phyloP scores from a whole-genome alignment of 192 early-diverging fungal species.

The Phlyctochytrium planicorne region DNA sequence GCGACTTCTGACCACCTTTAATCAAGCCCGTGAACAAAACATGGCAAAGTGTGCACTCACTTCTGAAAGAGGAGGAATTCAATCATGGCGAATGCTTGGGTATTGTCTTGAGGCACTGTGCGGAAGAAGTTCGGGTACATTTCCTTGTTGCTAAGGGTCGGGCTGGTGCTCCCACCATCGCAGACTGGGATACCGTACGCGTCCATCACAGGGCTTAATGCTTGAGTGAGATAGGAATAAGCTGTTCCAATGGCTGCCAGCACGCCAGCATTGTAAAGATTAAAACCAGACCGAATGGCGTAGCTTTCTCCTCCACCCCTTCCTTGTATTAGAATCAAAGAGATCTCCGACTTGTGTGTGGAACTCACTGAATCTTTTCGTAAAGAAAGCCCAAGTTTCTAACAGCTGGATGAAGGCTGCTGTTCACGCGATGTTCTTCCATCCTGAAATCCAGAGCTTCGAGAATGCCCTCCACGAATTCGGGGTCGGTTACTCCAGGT shows the following conservation, averaged over 20 bases:
- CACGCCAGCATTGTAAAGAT: not conserved
- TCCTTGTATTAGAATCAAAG: not conserved
- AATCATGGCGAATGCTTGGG: constrained; percentile 25
- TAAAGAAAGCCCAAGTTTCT: not conserved
- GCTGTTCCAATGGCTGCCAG: constrained; percentile 22
- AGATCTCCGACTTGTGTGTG: not conserved
- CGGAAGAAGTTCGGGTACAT: constrained; percentile 43
- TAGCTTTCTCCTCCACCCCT: not conserved
- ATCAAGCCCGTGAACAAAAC: not conserved
- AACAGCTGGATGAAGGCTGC: not conserved
- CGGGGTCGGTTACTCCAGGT: not conserved
- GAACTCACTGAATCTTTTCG: not conserved
- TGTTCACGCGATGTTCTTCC: not conserved
- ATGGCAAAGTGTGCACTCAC: no score
- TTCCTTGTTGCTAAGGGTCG: constrained; percentile 21
- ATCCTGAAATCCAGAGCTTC: not conserved
- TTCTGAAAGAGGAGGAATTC: constrained; percentile 16
- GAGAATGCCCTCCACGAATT: not conserved
- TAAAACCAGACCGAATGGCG: not conserved
- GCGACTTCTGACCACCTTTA: not conserved
- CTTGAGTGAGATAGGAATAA: constrained; percentile 3
- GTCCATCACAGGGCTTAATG: not conserved
- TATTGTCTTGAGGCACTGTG: constrained; percentile 30
- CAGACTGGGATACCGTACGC: constrained; percentile 30
- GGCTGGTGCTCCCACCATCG: constrained; percentile 31